Base-by-base conservation (phyloP, 208 protist genomes). In the Crithidia expoeki region DNA sequence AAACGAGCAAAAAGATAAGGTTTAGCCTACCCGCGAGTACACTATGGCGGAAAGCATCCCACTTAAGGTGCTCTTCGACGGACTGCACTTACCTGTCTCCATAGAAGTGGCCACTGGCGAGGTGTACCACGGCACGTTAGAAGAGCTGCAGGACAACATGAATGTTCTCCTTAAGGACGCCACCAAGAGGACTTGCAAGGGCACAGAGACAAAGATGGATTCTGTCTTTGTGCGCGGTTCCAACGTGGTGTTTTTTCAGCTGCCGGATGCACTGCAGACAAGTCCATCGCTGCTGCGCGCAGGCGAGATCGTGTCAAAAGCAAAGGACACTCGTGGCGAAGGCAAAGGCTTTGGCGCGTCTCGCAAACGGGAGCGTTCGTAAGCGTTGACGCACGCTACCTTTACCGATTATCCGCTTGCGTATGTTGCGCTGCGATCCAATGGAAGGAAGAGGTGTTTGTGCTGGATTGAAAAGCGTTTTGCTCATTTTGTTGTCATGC, bases 61-160 rank as follows among this genome's bases (percentile, higher is more conserved):
- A 23, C 70, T 99, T 19, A 98, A 98, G 77, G 80, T 99, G 40
- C 85, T 99, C 23, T 94, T 92, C 58, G 96, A 99, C 77, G 86
- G 95, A 5, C 76, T 95, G 23, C 90, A 92, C 58, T 90, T 92
- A 17, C 81, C 85, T 19, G 80, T 99, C 10, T 94, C 94, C 7
- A 68, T 98, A 42, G 96, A 99, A 74, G 71, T 98, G 17, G 86
- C 76, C 40, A 96, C 88, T 4, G 95, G 96, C 27, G 95, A 98
- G 71, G 63, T 97, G 0, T 98, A 96, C 73, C 83, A 86, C 16
- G 96, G 96, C 47, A 92, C 81, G 0, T 63, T 98, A 11, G 79
- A 74, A 23, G 89, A 97, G 40, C 67, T 93, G 32, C 86, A 98
- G 85, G 88, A 97, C 40, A 97, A 88, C 61, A 97, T 98, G 92